These are phyloP conservation scores for Venturia asperata DNA, from an alignment of 2,329 filamentous ascomycete genomes.

Conservation along the genomic window DNA sequence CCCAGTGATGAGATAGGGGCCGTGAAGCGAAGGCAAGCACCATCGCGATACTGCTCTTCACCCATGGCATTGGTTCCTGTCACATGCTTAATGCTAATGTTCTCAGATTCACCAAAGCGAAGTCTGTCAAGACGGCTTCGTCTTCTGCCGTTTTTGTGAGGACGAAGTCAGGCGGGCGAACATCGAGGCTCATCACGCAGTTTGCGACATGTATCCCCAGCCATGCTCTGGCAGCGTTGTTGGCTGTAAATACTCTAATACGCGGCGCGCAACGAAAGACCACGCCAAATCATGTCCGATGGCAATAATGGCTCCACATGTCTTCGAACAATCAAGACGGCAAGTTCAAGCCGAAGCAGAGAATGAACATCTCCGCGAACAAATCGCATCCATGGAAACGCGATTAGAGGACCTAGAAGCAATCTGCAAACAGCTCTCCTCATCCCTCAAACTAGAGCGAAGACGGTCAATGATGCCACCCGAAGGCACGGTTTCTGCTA, in stretches of 20 bases:
- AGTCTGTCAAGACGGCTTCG: constrained; percentile 45
- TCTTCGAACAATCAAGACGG: constrained; percentile 37
- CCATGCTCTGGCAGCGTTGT: constrained; percentile 39
- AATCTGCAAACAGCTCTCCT: constrained; percentile 12
- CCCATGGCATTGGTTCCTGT: not conserved
- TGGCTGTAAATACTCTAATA: constrained; percentile 37
- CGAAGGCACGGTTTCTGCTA: constrained; percentile 9
- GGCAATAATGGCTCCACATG: constrained; percentile 40
- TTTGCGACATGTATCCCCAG: constrained; percentile 37
- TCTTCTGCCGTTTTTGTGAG: constrained; percentile 38
- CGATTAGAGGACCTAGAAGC: constrained; percentile 16
- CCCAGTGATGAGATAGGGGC: not conserved
- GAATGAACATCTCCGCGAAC: not conserved
- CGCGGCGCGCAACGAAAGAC: constrained; percentile 33
- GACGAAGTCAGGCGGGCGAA: constrained; percentile 36
- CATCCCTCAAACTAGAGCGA: constrained; percentile 13
- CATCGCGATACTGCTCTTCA: not conserved
- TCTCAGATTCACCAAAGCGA: constrained; percentile 38
- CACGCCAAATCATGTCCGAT: constrained; percentile 40
- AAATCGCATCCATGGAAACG: not conserved
- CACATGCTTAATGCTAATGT: constrained; percentile 25
- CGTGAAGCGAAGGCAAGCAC: not conserved
- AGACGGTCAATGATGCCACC: constrained; percentile 1
- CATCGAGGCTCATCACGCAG: constrained; percentile 35
- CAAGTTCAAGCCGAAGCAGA: constrained; percentile 39